Percentiles rank a stretch among this genome's conserved stretches.
phyloP scores from a whole-genome alignment of 208 protist species.

The Wallacemonas rigidus region DNA sequence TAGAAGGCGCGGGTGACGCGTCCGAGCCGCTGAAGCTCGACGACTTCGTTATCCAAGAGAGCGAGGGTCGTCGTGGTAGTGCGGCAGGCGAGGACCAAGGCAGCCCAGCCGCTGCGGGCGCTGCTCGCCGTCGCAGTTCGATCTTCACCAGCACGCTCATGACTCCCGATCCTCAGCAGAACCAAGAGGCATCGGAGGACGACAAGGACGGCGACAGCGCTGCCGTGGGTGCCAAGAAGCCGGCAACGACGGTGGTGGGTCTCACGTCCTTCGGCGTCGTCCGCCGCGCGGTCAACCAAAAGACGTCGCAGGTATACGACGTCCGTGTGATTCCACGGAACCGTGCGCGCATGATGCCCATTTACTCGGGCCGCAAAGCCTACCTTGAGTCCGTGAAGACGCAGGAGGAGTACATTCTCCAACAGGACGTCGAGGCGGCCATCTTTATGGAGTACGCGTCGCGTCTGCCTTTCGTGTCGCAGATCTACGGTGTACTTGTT shows the following conservation, averaged over 20 bases:
- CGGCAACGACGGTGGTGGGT: slow-evolving; percentile 51
- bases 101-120: slow-evolving; percentile 13
- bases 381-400: slow-evolving; percentile 29
- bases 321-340: slow-evolving; percentile 74
- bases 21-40: slow-evolving; percentile 57
- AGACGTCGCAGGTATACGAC: slow-evolving; percentile 79
- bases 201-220: slow-evolving; percentile 17
- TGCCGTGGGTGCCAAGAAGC: slow-evolving; percentile 9
- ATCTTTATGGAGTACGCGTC: slow-evolving; percentile 83
- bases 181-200: slow-evolving; percentile 9
- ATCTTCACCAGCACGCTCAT: slow-evolving; percentile 61
- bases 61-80: slow-evolving; percentile 13
- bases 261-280: slow-evolving; percentile 70
- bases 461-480: slow-evolving; percentile 66
- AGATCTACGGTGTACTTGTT: slow-evolving; percentile 72
- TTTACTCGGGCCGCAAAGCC: slow-evolving; percentile 10
- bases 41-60: slow-evolving; percentile 59
- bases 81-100: slow-evolving; percentile 16
- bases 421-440: slow-evolving; percentile 72
- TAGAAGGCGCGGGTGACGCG: slow-evolving; percentile 19
- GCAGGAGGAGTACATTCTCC: slow-evolving; percentile 48
- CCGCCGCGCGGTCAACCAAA: slow-evolving; percentile 64
- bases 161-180: slow-evolving; percentile 4
- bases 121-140: slow-evolving; percentile 43
- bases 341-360: slow-evolving; percentile 50